These are phyloP conservation scores for Scheffersomyces stambukii DNA, from an alignment of 1,139 yeast species.

Conservation along the genomic window DNA sequence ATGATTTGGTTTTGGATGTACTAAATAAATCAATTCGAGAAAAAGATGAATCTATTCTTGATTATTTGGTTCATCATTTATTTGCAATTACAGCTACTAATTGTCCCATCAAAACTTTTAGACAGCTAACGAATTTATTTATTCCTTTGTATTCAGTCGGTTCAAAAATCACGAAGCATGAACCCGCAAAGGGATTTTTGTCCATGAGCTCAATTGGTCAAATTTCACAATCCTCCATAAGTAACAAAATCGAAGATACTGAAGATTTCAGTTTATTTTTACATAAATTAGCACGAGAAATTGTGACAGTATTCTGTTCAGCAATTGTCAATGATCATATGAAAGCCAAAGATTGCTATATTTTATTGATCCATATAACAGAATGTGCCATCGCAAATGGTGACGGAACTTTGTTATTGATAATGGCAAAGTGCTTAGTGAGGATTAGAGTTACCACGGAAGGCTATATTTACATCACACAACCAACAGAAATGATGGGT, in stretches of 20 bases:
- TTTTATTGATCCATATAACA: constrained; percentile 21
- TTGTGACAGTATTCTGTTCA: constrained; percentile 30
- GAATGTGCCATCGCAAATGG: constrained; percentile 18
- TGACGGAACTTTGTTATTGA: constrained; percentile 36
- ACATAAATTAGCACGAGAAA: constrained; percentile 24
- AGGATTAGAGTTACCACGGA: constrained; percentile 53
- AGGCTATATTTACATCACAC: constrained; percentile 44
- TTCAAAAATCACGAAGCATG: no score
- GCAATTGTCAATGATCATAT: constrained; percentile 19
- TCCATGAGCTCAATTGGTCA: background rate
- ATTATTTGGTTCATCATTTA: constrained; percentile 27
- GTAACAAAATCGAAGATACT: constrained; percentile 1
- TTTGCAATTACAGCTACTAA: constrained; percentile 23
- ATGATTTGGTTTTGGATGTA: constrained; percentile 28
- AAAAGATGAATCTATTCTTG: constrained; percentile 29
- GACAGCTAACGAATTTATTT: constrained; percentile 13
- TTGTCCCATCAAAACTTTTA: constrained; percentile 21
- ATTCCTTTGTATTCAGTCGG: constrained; percentile 12
- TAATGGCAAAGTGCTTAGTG: constrained; percentile 49
- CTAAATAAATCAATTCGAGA: constrained; percentile 24
- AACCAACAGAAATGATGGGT: constrained; percentile 65
- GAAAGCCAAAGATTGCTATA: constrained; percentile 29
- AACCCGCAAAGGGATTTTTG: no score
- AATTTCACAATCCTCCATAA: background rate
- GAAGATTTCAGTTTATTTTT: constrained; percentile 11